A percentile compares a stretch with the other conserved stretches of the same genome.
Conservation (phyloP, 2,329 filamentous ascomycete species). For the Penicillium sp. region DNA sequence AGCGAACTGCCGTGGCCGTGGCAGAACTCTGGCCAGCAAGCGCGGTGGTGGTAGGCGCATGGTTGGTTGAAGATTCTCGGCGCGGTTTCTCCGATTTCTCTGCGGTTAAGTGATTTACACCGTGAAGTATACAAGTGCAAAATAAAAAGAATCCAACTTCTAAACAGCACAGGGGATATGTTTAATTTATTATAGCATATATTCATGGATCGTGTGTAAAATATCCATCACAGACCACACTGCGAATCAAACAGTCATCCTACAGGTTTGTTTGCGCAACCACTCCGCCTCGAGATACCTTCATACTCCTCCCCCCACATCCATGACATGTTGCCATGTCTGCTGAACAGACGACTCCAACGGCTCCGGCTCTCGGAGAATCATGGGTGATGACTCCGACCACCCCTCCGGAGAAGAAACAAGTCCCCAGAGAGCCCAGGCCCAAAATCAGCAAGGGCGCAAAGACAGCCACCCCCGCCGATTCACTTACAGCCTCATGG, state of each 20-base stretch:
- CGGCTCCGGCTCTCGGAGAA: slow-evolving; percentile 32
- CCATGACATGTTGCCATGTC: slow-evolving; percentile 23
- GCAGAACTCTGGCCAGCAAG: slow-evolving; percentile 6
- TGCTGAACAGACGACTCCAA: slow-evolving; percentile 14
- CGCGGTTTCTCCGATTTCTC: slow-evolving; percentile 15
- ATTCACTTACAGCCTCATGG: slow-evolving; percentile 31
- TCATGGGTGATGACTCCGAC: slow-evolving; percentile 41
- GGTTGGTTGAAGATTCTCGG: slow-evolving; percentile 18
- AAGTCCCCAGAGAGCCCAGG: slow-evolving; percentile 9
- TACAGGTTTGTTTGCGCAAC: background rate
- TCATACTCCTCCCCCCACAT: background rate
- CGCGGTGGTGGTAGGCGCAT: slow-evolving; percentile 25
- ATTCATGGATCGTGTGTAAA: background rate
- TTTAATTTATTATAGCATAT: too few species aligned
- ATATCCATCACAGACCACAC: background rate
- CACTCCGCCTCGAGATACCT: background rate
- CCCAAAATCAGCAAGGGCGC: slow-evolving; percentile 4
- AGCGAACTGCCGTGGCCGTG: background rate
- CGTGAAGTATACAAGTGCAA: too few species aligned
- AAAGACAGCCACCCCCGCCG: slow-evolving; percentile 6
- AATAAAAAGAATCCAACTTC: too few species aligned
- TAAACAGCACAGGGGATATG: too few species aligned
- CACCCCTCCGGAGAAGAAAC: slow-evolving; percentile 15
- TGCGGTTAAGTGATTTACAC: background rate
- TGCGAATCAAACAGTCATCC: background rate